A percentile compares a stretch with the other conserved stretches of the same genome.
These are phyloP conservation scores for Arabidopsis hybrid DNA, from an alignment of 441 rosid genomes.

Conservation along the genomic window DNA sequence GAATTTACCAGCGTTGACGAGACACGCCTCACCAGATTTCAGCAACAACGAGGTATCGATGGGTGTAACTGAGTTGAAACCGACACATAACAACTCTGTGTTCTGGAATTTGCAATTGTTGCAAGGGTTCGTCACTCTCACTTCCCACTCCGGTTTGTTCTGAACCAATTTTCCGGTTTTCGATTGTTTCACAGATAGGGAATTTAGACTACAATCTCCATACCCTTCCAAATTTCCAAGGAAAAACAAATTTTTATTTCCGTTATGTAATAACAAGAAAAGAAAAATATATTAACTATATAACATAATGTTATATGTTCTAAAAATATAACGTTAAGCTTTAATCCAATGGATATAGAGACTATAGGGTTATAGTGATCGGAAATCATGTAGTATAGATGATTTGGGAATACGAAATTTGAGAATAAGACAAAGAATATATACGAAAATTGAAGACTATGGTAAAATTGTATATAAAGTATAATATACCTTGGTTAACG, in stretches of 20 bases:
- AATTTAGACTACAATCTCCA: not conserved
- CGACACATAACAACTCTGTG: constrained; percentile 1
- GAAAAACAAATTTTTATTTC: not conserved
- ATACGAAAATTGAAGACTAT: not conserved
- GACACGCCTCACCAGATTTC: constrained; percentile 21
- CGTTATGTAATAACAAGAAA: not conserved
- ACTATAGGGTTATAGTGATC: not conserved
- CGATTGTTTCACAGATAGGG: constrained; percentile 25
- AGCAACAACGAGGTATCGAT: not conserved
- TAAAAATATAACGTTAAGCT: not conserved
- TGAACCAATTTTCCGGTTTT: constrained; percentile 32
- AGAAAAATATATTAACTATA: not conserved
- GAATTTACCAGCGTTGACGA: not conserved
- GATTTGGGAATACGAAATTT: not conserved
- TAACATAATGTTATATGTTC: not conserved
- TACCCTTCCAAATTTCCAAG: constrained; percentile 29
- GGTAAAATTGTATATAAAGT: not conserved
- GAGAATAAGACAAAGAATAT: not conserved
- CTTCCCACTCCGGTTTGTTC: constrained; percentile 41
- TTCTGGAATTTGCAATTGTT: not conserved
- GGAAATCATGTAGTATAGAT: not conserved
- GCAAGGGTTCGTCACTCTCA: constrained; percentile 34
- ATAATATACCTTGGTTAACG: constrained; percentile 18
- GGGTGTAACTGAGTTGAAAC: constrained; percentile 29
- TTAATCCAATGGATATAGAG: not conserved